Percentiles rank a stretch among this genome's conserved stretches.
These are phyloP conservation scores for Gnaphalium uliginosum DNA, from an alignment of 129 eudicot species.

Conservation along the genomic window DNA sequence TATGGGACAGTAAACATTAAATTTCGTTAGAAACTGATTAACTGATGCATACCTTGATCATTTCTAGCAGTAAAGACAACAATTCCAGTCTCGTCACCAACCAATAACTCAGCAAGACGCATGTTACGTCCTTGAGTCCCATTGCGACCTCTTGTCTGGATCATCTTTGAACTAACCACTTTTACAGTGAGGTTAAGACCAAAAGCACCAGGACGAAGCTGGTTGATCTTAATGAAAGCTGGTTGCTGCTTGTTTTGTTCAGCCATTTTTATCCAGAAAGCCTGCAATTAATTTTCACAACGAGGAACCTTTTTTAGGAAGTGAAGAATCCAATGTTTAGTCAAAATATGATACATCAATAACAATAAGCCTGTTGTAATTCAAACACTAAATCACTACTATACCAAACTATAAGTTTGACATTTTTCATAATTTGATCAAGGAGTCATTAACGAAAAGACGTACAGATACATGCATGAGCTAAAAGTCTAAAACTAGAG, in stretches of 20 bases:
- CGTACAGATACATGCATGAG: background rate
- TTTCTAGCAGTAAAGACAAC: slow-evolving; percentile 79
- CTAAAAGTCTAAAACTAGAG: background rate
- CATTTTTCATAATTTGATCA: background rate
- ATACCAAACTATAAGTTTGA: background rate
- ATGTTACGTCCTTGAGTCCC: slow-evolving; percentile 57
- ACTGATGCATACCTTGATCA: slow-evolving; percentile 55
- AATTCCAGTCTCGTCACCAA: slow-evolving; percentile 79
- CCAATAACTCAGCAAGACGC: slow-evolving; percentile 74
- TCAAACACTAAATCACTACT: background rate
- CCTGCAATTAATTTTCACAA: slow-evolving; percentile 14
- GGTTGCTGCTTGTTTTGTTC: slow-evolving; percentile 61
- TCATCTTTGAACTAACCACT: slow-evolving; percentile 60
- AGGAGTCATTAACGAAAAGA: background rate
- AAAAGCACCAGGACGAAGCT: slow-evolving; percentile 59
- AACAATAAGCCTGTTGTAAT: background rate
- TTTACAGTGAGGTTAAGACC: slow-evolving; percentile 70
- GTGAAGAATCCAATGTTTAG: background rate
- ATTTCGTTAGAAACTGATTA: background rate
- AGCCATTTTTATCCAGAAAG: slow-evolving; percentile 50
- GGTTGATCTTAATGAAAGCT: slow-evolving; percentile 51
- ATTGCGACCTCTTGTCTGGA: slow-evolving; percentile 56
- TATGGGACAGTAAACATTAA: background rate
- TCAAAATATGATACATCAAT: background rate
- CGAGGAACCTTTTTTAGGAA: background rate